A percentile compares a stretch with the other conserved stretches of the same genome.
Evolutionary conservation across 2,329 filamentous ascomycete genomes (phyloP).

Genomic region (Sphaerostilbella broomeana): DNA sequence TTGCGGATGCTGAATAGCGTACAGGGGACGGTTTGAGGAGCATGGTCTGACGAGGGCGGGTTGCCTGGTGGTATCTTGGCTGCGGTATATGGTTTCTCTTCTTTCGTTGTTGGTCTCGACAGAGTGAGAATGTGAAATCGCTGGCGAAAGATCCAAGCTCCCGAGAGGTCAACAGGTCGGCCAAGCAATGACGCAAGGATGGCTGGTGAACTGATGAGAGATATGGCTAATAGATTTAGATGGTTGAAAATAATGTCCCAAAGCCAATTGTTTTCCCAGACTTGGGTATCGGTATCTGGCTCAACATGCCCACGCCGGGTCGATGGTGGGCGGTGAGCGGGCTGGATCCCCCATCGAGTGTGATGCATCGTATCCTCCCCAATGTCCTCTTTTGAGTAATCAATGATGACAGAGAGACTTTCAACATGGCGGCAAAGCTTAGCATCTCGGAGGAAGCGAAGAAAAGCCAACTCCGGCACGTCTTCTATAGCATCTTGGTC

Average conservation of each 20-base stretch:
- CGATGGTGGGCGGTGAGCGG: constrained; percentile 24
- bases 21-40: constrained; percentile 21
- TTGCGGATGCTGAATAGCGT: constrained; percentile 51
- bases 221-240: constrained; percentile 47
- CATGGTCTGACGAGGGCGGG: too few species aligned
- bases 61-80: not conserved
- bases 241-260: constrained; percentile 51
- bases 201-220: constrained; percentile 54
- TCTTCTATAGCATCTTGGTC: constrained; percentile 17
- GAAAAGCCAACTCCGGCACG: constrained; percentile 27
- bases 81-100: not conserved
- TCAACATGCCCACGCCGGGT: constrained; percentile 13
- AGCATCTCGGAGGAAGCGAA: constrained; percentile 33
- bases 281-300: constrained; percentile 3
- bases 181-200: constrained; percentile 56
- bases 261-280: constrained; percentile 34
- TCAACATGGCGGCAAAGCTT: constrained; percentile 34
- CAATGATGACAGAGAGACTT: constrained; percentile 36
- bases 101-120: constrained; percentile 22
- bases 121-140: constrained; percentile 54
- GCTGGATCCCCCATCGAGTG: constrained; percentile 25
- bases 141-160: constrained; percentile 59
- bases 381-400: constrained; percentile 20
- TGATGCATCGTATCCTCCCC: constrained; percentile 23
- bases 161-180: constrained; percentile 48